A percentile compares a stretch with the other conserved stretches of the same genome.
These are phyloP conservation scores for Suhomyces vadensis DNA, from an alignment of 805 yeast species.

Conservation along the genomic window DNA sequence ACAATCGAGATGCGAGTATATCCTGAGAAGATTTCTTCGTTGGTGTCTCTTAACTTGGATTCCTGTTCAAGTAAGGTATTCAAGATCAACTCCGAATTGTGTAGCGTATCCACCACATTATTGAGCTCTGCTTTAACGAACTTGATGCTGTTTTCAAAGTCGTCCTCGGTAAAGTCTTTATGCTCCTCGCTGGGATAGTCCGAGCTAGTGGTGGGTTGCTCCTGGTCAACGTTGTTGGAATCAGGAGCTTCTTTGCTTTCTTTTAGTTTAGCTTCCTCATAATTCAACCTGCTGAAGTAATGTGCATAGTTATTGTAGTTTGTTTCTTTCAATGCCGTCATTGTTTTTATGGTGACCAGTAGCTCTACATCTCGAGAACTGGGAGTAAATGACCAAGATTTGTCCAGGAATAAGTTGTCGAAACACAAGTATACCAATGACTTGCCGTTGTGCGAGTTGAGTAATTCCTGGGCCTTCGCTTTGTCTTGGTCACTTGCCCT, in stretches of 20 bases:
- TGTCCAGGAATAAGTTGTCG: constrained; percentile 42
- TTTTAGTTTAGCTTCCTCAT: not conserved
- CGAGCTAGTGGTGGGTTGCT: constrained; percentile 6
- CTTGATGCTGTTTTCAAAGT: constrained; percentile 33
- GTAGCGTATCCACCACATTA: constrained; percentile 30
- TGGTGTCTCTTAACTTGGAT: constrained; percentile 34
- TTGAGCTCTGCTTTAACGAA: constrained; percentile 33
- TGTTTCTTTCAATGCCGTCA: constrained; percentile 33
- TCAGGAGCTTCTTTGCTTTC: constrained; percentile 1
- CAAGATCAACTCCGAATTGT: constrained; percentile 29
- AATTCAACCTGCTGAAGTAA: constrained; percentile 28
- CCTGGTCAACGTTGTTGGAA: not conserved
- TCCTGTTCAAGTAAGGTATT: constrained; percentile 34
- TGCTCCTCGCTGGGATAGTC: not conserved
- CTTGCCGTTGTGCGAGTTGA: constrained; percentile 24
- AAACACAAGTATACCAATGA: constrained; percentile 40
- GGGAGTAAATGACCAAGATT: constrained; percentile 44
- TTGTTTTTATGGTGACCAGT: constrained; percentile 36
- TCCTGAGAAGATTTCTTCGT: constrained; percentile 37
- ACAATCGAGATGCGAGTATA: constrained; percentile 33
- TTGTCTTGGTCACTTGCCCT: constrained; percentile 8
- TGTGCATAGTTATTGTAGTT: constrained; percentile 38
- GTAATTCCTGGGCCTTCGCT: constrained; percentile 15
- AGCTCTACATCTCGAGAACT: constrained; percentile 33
- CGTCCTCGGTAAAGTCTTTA: constrained; percentile 29